A percentile compares a stretch with the other conserved stretches of the same genome.
Conservation (phyloP, 768 basidiomycete genomes). For the Cystobasidium onofrii region DNA sequence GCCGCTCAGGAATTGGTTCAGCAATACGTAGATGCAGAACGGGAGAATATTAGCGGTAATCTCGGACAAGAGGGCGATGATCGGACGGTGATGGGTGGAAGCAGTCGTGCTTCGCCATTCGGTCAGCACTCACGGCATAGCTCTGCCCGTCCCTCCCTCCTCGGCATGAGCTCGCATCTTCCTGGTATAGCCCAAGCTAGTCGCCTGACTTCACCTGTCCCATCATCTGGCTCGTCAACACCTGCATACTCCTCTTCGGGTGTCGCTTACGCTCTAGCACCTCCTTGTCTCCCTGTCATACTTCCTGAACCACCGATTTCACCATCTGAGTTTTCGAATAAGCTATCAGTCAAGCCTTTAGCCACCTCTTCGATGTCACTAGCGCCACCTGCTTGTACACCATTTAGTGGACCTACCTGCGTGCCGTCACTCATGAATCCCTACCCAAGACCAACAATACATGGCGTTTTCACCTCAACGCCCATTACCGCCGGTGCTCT, state of each 20-base stretch:
- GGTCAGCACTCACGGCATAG: not conserved
- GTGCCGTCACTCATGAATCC: conserved; percentile 37
- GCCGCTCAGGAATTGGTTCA: not conserved
- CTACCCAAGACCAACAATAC: conserved; percentile 44
- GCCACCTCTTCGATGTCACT: conserved; percentile 35
- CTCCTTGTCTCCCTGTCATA: conserved; percentile 4
- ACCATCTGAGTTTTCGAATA: not conserved
- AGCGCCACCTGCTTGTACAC: conserved; percentile 35
- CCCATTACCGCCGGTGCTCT: conserved; percentile 55
- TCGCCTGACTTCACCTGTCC: conserved; percentile 5
- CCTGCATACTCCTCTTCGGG: conserved; percentile 25
- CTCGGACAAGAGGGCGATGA: not conserved
- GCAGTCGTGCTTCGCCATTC: not conserved
- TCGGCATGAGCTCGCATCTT: not conserved
- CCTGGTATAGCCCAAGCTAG: not conserved
- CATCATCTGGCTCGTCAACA: conserved; percentile 31
- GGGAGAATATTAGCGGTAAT: conserved; percentile 1
- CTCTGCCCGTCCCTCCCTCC: not conserved
- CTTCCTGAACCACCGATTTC: conserved; percentile 33
- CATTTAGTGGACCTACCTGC: conserved; percentile 33
- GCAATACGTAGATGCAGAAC: not conserved
- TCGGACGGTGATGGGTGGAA: not conserved
- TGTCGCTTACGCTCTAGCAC: conserved; percentile 3
- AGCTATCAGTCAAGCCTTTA: conserved; percentile 38
- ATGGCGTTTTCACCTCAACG: conserved; percentile 59